These are phyloP conservation scores for Saccharomyces hybrid DNA, from an alignment of 1,139 yeast species.

Conservation along the genomic window DNA sequence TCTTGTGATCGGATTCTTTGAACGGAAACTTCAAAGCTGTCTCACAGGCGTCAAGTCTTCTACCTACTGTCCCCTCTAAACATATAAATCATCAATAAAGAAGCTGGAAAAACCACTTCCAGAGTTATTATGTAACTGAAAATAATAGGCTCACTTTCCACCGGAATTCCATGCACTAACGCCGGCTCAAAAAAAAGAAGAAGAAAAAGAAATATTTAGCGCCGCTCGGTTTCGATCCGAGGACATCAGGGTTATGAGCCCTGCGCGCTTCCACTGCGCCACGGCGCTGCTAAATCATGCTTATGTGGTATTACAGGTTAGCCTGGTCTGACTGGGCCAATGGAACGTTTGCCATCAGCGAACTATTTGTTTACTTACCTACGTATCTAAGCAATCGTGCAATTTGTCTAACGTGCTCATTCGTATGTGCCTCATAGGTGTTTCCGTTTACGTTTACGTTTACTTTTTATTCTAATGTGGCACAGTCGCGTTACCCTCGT, in stretches of 20 bases:
- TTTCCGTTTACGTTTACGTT: no score
- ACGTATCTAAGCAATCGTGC: no score
- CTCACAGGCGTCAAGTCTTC: not conserved
- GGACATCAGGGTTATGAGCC: conserved; percentile 99
- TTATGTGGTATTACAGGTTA: not conserved
- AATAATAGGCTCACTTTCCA: not conserved
- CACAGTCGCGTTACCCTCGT: no score
- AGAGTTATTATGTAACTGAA: not conserved
- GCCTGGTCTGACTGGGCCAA: no score
- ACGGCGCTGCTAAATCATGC: conserved; percentile 57
- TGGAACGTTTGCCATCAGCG: conserved; percentile 32
- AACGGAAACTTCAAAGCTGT: not conserved
- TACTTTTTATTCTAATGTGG: no score
- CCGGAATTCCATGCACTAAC: not conserved
- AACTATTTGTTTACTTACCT: no score
- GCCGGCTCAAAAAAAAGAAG: conserved; percentile 33
- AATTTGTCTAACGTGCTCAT: no score
- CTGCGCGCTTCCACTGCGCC: conserved; percentile 99
- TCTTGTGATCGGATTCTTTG: not conserved
- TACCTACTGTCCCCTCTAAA: not conserved
- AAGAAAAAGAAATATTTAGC: conserved; percentile 43
- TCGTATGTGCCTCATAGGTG: no score
- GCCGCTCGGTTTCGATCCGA: conserved; percentile 99
- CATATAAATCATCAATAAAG: not conserved
- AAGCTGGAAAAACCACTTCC: not conserved